Percentiles rank a stretch among this genome's conserved stretches.
Evolutionary conservation across 2,329 filamentous ascomycete species (phyloP).

Genomic region (Colletotrichum tamarilloi): DNA sequence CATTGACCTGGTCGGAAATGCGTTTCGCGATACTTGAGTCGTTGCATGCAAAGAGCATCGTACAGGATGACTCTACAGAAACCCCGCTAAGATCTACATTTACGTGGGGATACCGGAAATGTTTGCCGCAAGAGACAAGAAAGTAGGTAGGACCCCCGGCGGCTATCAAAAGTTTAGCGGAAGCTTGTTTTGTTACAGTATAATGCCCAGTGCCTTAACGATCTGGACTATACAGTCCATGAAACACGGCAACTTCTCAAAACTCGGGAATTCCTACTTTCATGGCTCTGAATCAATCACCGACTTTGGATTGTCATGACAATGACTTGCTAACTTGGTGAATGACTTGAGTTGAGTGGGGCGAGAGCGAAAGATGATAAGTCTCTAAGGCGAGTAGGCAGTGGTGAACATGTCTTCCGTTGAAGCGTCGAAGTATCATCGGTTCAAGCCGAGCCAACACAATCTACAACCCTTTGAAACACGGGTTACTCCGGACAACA

Average conservation of each 20-base stretch:
- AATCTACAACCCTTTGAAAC: too few relatives aligned
- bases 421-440: neutral
- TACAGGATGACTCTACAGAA: neutral
- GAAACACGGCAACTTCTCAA: neutral
- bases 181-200: neutral
- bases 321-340: rapidly evolving
- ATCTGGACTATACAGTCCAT: neutral
- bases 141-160: neutral
- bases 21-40: neutral
- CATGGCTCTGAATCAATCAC: neutral
- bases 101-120: neutral
- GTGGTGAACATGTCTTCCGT: neutral
- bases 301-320: neutral
- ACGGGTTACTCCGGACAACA: too few relatives aligned
- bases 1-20: too few relatives aligned
- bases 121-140: neutral
- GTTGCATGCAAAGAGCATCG: neutral
- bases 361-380: neutral
- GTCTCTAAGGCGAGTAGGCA: too few relatives aligned
- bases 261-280: neutral
- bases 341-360: neutral
- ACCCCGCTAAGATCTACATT: neutral
- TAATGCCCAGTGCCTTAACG: neutral
- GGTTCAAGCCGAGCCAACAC: too few relatives aligned
- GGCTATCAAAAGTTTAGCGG: neutral